Evolutionary conservation across 257 asterid genomes (phyloP).

Genomic region (Nicotiana knightiana): DNA sequence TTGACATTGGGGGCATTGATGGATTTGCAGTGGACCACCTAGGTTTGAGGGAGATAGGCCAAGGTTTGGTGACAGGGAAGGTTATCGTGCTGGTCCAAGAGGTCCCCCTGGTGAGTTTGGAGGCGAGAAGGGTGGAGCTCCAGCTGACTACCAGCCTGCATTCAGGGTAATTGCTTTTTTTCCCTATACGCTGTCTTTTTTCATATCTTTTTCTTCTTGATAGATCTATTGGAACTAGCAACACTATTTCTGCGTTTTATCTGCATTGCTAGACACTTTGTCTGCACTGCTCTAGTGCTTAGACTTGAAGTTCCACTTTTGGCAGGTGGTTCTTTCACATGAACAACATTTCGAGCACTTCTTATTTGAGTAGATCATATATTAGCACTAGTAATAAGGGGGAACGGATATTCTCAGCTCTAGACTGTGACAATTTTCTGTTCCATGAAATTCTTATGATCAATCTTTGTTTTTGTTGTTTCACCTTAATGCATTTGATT

Average conservation of each 20-base stretch:
- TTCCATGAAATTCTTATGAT: background rate
- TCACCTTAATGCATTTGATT: background rate
- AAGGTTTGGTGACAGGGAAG: constrained; percentile 88
- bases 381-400: background rate
- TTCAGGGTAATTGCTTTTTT: constrained; percentile 55
- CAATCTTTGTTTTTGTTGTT: background rate
- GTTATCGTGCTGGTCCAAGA: constrained; percentile 86
- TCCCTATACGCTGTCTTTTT: background rate
- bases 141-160: constrained; percentile 90
- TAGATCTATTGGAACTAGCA: background rate
- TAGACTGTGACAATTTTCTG: background rate
- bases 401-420: background rate
- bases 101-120: constrained; percentile 84
- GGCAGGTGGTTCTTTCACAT: background rate
- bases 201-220: background rate
- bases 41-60: constrained; percentile 84
- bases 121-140: constrained; percentile 89
- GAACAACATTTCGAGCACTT: background rate
- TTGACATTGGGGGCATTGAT: background rate
- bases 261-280: background rate
- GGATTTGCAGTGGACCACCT: constrained; percentile 66
- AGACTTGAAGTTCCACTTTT: background rate
- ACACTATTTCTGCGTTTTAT: background rate
- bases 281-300: background rate
- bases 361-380: background rate